Conservation (phyloP, 2,329 filamentous ascomycete species). For the Aspergillus novoparasiticus region DNA sequence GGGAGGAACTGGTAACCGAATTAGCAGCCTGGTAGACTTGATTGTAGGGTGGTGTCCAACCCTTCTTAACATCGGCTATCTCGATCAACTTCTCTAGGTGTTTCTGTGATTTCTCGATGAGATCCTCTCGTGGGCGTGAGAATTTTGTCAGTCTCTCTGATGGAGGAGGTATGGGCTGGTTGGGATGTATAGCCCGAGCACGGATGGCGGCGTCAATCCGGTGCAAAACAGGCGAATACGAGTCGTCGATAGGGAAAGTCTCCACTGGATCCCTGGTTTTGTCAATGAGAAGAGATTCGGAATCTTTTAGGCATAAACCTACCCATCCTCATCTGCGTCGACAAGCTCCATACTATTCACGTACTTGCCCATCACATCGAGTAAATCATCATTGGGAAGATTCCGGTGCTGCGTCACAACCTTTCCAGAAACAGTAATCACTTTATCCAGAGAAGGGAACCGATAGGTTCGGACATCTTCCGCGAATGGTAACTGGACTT, state of each 20-base stretch:
- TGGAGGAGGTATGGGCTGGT: slow-evolving; percentile 63
- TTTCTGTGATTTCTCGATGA: slow-evolving; percentile 62
- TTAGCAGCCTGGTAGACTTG: slow-evolving; percentile 26
- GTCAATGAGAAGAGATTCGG: slow-evolving; percentile 11
- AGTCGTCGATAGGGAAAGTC: slow-evolving; percentile 77
- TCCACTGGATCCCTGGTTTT: slow-evolving; percentile 57
- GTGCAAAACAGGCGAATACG: slow-evolving; percentile 83
- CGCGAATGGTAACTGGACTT: slow-evolving; percentile 87
- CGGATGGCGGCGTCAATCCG: slow-evolving; percentile 84
- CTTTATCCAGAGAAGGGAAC: slow-evolving; percentile 85
- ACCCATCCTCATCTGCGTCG: slow-evolving; percentile 75
- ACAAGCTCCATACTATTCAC: slow-evolving; percentile 90
- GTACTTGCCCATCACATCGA: slow-evolving; percentile 83
- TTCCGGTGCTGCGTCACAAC: slow-evolving; percentile 79
- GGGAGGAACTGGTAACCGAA: slow-evolving; percentile 65
- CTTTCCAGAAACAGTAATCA: slow-evolving; percentile 84
- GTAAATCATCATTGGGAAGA: slow-evolving; percentile 73
- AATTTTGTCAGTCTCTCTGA: slow-evolving; percentile 70
- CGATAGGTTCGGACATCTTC: slow-evolving; percentile 90
- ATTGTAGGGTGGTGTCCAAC: slow-evolving; percentile 41
- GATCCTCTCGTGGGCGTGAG: slow-evolving; percentile 68
- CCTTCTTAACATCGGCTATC: slow-evolving; percentile 80
- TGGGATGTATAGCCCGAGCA: slow-evolving; percentile 75
- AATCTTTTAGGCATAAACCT: slow-evolving; percentile 25
- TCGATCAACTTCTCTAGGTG: slow-evolving; percentile 66